Evolutionary conservation across 495 filamentous ascomycete genomes (phyloP).

Genomic region (Pseudevernia furfuracea): DNA sequence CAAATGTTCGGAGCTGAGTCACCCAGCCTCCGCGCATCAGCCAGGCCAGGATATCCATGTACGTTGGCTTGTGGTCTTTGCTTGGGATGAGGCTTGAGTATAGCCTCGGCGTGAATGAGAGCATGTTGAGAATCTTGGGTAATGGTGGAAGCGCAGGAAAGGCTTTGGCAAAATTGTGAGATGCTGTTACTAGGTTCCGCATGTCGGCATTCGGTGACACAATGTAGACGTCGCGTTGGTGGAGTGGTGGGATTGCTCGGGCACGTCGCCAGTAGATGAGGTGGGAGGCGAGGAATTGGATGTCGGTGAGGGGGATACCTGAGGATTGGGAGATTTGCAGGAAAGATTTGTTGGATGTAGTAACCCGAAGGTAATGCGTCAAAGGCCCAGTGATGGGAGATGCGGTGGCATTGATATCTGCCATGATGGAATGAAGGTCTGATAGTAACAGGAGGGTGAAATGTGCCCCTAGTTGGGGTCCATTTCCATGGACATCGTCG

Average conservation of each 20-base stretch:
- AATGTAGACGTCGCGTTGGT: constrained; percentile 86
- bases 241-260: constrained; percentile 82
- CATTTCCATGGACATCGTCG: constrained; percentile 54
- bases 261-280: constrained; percentile 93
- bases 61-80: constrained; percentile 78
- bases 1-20: constrained; percentile 81
- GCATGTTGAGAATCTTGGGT: constrained; percentile 71
- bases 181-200: constrained; percentile 60
- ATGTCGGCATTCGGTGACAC: constrained; percentile 86
- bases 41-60: constrained; percentile 87
- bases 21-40: constrained; percentile 87
- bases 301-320: constrained; percentile 64
- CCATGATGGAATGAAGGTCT: constrained; percentile 72
- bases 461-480: constrained; percentile 62
- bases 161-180: constrained; percentile 58
- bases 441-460: constrained; percentile 80
- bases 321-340: constrained; percentile 67
- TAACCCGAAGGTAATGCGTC: constrained; percentile 72
- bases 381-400: constrained; percentile 65
- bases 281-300: constrained; percentile 79
- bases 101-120: constrained; percentile 68
- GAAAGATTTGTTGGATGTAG: constrained; percentile 79
- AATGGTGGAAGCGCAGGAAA: constrained; percentile 78
- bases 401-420: constrained; percentile 71
- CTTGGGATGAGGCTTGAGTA: constrained; percentile 78